phyloP scores from a whole-genome alignment of 805 yeast species.

The Ascoidea asiatica region DNA sequence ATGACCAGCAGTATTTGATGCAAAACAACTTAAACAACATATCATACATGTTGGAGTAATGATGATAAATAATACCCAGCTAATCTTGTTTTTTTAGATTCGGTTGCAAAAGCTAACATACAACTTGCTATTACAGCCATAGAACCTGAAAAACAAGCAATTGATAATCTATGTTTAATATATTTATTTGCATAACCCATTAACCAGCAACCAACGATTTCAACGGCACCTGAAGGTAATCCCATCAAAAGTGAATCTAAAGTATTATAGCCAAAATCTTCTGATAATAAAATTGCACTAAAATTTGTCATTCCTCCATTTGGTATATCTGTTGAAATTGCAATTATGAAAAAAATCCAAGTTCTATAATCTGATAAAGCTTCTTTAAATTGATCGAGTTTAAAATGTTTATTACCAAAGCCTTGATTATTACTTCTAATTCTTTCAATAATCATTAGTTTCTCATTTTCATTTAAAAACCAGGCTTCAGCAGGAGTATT shows the following conservation, averaged over 20 bases:
- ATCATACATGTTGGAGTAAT: too few relatives aligned
- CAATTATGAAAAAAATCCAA: constrained; percentile 23
- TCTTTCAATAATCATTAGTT: constrained; percentile 25
- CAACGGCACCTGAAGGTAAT: constrained; percentile 35
- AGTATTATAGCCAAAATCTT: constrained; percentile 26
- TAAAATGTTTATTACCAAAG: constrained; percentile 25
- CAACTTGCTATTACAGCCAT: constrained; percentile 11
- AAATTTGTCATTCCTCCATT: constrained; percentile 34
- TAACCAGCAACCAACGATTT: constrained; percentile 23
- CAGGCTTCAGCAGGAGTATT: constrained; percentile 29
- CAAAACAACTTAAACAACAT: too few relatives aligned
- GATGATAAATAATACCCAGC: constrained; percentile 14
- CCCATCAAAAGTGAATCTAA: constrained; percentile 27
- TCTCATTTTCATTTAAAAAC: constrained; percentile 26
- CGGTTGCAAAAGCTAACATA: constrained; percentile 32
- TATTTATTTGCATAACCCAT: constrained; percentile 13
- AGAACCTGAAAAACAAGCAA: background rate
- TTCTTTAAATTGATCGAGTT: constrained; percentile 23
- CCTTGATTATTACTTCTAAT: constrained; percentile 31
- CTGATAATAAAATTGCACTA: constrained; percentile 23
- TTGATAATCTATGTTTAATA: background rate
- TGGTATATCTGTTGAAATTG: constrained; percentile 20
- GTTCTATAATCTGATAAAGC: constrained; percentile 26
- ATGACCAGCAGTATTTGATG: constrained; percentile 41
- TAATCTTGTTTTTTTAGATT: constrained; percentile 10